Conservation (phyloP, 495 filamentous ascomycete genomes). For the Symbiotaphrina buchneri region DNA sequence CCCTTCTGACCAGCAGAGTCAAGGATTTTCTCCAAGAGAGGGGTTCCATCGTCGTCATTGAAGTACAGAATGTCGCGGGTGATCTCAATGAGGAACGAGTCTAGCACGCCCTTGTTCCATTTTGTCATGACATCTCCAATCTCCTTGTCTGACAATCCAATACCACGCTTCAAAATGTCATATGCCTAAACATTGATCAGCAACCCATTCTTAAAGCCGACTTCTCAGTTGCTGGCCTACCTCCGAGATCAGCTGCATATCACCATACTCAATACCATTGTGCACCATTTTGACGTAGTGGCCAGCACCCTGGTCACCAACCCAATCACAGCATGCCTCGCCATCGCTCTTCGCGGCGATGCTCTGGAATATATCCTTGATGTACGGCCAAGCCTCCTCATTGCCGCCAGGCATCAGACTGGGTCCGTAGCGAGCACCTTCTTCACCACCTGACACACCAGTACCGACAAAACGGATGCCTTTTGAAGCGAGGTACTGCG, state of each 20-base stretch:
- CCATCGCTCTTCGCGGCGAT: conserved; percentile 92
- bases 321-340: conserved; percentile 98
- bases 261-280: conserved; percentile 99
- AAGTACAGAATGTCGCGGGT: conserved; percentile 93
- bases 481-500: conserved; percentile 63
- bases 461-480: conserved; percentile 89
- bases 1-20: conserved; percentile 98
- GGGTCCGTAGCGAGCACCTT: conserved; percentile 92
- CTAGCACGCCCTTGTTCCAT: conserved; percentile 97
- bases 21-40: conserved; percentile 95
- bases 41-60: conserved; percentile 77
- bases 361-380: conserved; percentile 97
- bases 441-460: conserved; percentile 97
- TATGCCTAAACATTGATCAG: conserved; percentile 56
- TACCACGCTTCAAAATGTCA: conserved; percentile 96
- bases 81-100: conserved; percentile 99
- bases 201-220: too few species aligned
- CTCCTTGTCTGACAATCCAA: conserved; percentile 67
- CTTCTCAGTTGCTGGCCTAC: conserved; percentile 21
- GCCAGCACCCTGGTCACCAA: conserved; percentile 88
- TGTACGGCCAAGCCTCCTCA: conserved; percentile 92
- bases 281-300: conserved; percentile 99
- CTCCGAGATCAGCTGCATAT: conserved; percentile 99
- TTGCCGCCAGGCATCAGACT: conserved; percentile 97
- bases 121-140: conserved; percentile 83